Evolutionary conservation across 75 land plant genomes (phyloP).

Genomic region (Larix kaempferi): DNA sequence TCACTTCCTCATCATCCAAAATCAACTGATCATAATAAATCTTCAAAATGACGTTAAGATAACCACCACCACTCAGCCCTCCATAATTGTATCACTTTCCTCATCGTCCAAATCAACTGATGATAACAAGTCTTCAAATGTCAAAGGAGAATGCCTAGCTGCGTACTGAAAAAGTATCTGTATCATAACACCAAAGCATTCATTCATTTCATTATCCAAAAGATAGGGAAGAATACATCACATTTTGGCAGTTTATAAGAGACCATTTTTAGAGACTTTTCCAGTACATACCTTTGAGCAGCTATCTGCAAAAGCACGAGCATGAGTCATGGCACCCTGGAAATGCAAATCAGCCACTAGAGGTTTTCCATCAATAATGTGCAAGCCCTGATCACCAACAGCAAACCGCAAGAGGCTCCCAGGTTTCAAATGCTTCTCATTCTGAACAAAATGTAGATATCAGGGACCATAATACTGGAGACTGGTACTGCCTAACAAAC

Average conservation of each 20-base stretch:
- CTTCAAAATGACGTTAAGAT: slow-evolving; percentile 18
- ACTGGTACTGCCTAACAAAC: slow-evolving; percentile 1
- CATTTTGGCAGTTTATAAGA: not conserved
- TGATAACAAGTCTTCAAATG: slow-evolving; percentile 52
- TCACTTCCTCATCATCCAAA: not conserved
- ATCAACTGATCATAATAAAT: slow-evolving; percentile 37
- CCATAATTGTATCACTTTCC: slow-evolving; percentile 4
- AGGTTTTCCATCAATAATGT: slow-evolving; percentile 67
- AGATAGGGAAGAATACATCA: not conserved
- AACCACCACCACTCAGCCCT: not conserved
- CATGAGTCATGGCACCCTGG: slow-evolving; percentile 63
- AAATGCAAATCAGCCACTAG: slow-evolving; percentile 69
- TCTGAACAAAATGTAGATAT: slow-evolving; percentile 20
- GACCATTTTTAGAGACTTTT: not conserved
- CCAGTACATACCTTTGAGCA: slow-evolving; percentile 68
- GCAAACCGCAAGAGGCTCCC: slow-evolving; percentile 81
- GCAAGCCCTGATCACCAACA: slow-evolving; percentile 66
- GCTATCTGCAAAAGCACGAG: slow-evolving; percentile 85
- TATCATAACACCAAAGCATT: slow-evolving; percentile 5
- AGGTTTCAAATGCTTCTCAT: slow-evolving; percentile 30
- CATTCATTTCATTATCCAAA: not conserved
- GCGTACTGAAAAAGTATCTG: slow-evolving; percentile 87
- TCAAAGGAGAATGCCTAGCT: slow-evolving; percentile 73
- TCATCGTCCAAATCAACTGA: slow-evolving; percentile 2
- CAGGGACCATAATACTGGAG: not conserved